Conservation (phyloP, 768 basidiomycete genomes). For the Cystofilobasidium ferigula region DNA sequence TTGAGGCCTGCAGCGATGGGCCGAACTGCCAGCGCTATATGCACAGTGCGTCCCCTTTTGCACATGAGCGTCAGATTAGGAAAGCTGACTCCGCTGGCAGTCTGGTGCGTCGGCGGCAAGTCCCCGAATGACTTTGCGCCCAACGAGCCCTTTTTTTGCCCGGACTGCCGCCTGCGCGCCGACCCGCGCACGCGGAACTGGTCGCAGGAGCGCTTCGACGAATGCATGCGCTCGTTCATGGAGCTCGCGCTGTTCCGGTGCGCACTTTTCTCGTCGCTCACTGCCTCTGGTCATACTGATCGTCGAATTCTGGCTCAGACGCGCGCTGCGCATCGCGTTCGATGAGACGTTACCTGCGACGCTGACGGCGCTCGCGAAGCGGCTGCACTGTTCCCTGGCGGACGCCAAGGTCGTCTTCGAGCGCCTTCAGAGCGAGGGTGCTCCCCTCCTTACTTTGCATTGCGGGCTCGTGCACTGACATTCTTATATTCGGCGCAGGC, state of each 20-base stretch:
- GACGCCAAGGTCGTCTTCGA: neutral
- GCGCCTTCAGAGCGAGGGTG: neutral
- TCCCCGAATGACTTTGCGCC: neutral
- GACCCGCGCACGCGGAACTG: neutral
- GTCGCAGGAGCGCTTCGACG: neutral
- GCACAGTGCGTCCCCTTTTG: neutral
- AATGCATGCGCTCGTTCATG: neutral
- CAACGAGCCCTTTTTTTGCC: neutral
- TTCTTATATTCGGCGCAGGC: neutral
- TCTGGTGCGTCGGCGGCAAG: neutral
- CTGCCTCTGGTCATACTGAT: neutral
- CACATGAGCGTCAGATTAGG: too few relatives aligned
- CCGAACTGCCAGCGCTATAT: neutral
- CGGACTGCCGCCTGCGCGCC: neutral
- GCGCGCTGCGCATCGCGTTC: neutral
- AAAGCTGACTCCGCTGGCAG: neutral
- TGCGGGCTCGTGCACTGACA: neutral
- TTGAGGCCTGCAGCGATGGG: too few relatives aligned
- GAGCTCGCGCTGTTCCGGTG: neutral
- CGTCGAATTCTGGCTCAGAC: neutral
- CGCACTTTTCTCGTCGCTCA: neutral
- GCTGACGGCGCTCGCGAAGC: neutral
- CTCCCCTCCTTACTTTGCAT: neutral
- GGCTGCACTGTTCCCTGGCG: neutral
- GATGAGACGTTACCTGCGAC: neutral